Evolutionary conservation across 78 protist genomes (phyloP).

Genomic region (Dictyostelium capitatum): DNA sequence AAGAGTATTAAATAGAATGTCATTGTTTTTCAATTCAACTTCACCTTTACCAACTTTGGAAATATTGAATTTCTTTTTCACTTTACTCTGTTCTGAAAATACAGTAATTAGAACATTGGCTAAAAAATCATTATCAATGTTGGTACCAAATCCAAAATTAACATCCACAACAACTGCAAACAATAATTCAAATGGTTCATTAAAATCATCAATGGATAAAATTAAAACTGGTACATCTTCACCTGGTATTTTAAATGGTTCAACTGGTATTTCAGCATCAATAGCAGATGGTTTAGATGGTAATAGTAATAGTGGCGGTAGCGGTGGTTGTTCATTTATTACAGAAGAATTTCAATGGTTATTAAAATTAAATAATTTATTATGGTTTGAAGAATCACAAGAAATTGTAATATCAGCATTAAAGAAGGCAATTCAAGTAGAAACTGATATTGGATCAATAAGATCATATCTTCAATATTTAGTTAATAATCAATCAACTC

Average conservation of each 20-base stretch:
- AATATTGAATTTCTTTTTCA: conserved; percentile 61
- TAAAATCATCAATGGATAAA: conserved; percentile 7
- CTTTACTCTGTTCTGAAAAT: conserved; percentile 2
- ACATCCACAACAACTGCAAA: neutral
- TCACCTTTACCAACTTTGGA: conserved; percentile 55
- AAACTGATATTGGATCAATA: conserved; percentile 24
- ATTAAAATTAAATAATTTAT: neutral
- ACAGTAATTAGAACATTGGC: conserved; percentile 2
- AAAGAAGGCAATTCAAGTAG: conserved; percentile 22
- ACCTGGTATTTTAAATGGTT: neutral
- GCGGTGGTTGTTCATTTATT: conserved; percentile 2
- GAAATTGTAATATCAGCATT: conserved; percentile 3
- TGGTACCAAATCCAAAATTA: conserved; percentile 9
- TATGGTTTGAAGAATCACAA: conserved; percentile 34
- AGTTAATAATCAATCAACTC: neutral
- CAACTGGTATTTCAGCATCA: neutral
- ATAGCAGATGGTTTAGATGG: too few relatives aligned
- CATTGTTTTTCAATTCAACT: conserved; percentile 18
- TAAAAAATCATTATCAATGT: conserved; percentile 17
- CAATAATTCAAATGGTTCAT: neutral
- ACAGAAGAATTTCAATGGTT: conserved; percentile 32
- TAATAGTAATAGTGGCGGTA: neutral
- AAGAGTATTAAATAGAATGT: conserved; percentile 26
- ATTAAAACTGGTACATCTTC: neutral
- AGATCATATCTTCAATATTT: conserved; percentile 43